Base-by-base conservation (phyloP, 2,329 filamentous ascomycete species). In the Phialophora chinensis region DNA sequence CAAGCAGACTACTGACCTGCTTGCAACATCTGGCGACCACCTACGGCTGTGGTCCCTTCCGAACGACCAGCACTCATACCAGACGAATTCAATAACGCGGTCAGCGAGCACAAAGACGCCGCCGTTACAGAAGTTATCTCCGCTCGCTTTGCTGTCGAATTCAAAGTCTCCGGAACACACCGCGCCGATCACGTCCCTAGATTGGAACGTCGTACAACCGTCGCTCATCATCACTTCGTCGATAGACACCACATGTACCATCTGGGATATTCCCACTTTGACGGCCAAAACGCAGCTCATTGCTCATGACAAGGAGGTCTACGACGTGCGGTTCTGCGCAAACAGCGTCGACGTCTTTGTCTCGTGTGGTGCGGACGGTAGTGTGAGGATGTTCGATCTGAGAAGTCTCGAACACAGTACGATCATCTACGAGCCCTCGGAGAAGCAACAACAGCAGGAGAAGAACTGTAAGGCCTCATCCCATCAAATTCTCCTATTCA, bases 281-380 rank as follows among this genome's bases (percentile, higher is more conserved):
- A 99, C 95, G 0, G 95, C 95, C 60, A 99, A 99, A 81, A 99
- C 95, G 1, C 95, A 99, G 78, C 84, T 99, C 54, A 99, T 99
- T 79, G 95, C 95, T 23, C 95, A 99, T 78, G 95, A 99, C 81
- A 98, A 98, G 79, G 95, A 99, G 79, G 95, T 99, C 5, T 99
- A 97, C 75, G 95, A 99, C 77, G 95, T 99, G 56, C 70, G 71
- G 23, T 99, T 99, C 80, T 99, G 95, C 80, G 95, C 95, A 57
- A 95, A 96, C 73, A 97, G 93, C 73, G 92, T 97, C n/a, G 95
- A 99, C 75, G 93, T 98, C 1, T 99, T 99, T 77, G 95, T 98
- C 35, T 97, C 92, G 78, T 99, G 95, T 77, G 95, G 95, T 60
- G 94, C 96, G 63, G 95, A 99, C 77, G 95, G 95, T 47, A 98